Evolutionary conservation across 2,329 filamentous ascomycete genomes (phyloP).

Genomic region (Stenocarpella maydis): DNA sequence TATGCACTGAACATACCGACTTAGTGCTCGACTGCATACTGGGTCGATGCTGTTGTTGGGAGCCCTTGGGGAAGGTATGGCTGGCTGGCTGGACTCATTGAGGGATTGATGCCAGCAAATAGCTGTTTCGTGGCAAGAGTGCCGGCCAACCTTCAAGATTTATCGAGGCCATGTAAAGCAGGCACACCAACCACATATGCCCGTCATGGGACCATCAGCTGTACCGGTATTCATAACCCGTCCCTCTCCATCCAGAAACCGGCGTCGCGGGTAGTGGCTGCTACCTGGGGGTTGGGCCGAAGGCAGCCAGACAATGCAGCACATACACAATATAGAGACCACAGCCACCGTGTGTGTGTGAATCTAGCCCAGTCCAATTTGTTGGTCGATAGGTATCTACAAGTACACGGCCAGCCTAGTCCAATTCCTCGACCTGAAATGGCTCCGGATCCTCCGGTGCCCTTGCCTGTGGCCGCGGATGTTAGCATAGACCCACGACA

Average conservation of each 20-base stretch:
- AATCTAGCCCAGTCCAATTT: neutral
- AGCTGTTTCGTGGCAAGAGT: neutral
- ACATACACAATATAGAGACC: neutral
- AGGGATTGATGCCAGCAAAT: no score
- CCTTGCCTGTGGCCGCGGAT: slow-evolving; percentile 54
- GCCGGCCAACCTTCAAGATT: neutral
- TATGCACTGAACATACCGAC: no score
- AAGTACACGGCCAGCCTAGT: slow-evolving; percentile 39
- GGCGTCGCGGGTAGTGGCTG: neutral
- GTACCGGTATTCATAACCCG: neutral
- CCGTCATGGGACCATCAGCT: no score
- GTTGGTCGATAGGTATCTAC: slow-evolving; percentile 32
- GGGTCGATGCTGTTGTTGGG: neutral
- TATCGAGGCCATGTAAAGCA: neutral
- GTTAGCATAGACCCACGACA: slow-evolving; percentile 25
- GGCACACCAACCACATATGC: no score
- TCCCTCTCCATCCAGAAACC: neutral
- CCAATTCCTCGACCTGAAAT: slow-evolving; percentile 45
- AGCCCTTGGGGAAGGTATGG: neutral
- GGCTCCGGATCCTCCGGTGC: slow-evolving; percentile 63
- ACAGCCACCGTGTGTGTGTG: neutral
- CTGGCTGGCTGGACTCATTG: no score
- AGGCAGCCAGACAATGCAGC: neutral
- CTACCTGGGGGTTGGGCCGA: no score
- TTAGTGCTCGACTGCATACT: neutral